A percentile compares a stretch with the other conserved stretches of the same genome.
phyloP scores from a whole-genome alignment of 345 rosid species.

The Clausena lansium region DNA sequence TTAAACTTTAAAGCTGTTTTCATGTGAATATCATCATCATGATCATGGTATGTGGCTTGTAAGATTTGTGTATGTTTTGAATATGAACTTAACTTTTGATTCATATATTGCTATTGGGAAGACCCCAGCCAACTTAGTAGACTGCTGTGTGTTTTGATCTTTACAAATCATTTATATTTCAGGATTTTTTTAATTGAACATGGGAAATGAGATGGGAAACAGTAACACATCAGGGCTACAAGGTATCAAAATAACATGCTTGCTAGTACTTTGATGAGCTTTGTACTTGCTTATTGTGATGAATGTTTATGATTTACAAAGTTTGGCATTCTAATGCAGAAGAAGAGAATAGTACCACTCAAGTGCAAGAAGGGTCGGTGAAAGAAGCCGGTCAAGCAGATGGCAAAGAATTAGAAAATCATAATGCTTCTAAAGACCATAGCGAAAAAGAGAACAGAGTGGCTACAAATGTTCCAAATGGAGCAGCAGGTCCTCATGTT shows the following conservation, averaged over 20 bases:
- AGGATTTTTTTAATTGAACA: conserved; percentile 38
- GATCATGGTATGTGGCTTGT: conserved; percentile 35
- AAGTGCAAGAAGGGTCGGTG: conserved; percentile 11
- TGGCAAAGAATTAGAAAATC: conserved; percentile 22
- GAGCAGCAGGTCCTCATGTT: conserved; percentile 8
- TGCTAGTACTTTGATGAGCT: neutral
- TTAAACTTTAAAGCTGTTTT: conserved; percentile 13
- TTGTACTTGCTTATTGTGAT: neutral
- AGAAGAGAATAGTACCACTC: conserved; percentile 13
- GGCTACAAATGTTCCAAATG: conserved; percentile 10
- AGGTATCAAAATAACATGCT: conserved; percentile 20
- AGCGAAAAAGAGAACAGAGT: conserved; percentile 14
- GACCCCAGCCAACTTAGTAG: conserved; percentile 15
- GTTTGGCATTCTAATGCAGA: conserved; percentile 24
- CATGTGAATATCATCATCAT: conserved; percentile 39
- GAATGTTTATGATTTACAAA: conserved; percentile 4
- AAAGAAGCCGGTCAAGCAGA: conserved; percentile 20
- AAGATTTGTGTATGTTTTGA: conserved; percentile 6
- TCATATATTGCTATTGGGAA: conserved; percentile 19
- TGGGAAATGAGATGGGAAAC: conserved; percentile 72
- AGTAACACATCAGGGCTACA: conserved; percentile 46
- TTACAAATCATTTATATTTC: conserved; percentile 34
- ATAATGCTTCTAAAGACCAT: conserved; percentile 15
- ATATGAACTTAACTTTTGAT: conserved; percentile 10
- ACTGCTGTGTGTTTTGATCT: conserved; percentile 11